phyloP scores from a whole-genome alignment of 2,329 filamentous ascomycete species.

The Trichoderma oligosporum region DNA sequence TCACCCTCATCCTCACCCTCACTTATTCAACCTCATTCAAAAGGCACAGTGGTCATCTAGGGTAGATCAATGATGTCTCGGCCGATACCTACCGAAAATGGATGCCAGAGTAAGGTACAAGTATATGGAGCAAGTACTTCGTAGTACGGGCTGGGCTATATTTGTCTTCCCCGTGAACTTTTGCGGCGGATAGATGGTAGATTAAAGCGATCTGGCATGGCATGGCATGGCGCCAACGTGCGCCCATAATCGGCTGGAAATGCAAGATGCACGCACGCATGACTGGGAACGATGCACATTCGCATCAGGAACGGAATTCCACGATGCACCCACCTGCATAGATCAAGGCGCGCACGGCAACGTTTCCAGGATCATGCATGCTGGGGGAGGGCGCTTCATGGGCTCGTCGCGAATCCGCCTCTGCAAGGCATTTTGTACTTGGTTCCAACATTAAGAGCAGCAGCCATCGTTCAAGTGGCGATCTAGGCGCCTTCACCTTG shows the following conservation, averaged over 20 bases:
- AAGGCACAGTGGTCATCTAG: background rate
- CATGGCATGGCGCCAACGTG: conserved; percentile 12
- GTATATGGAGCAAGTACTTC: background rate
- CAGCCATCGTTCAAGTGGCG: background rate
- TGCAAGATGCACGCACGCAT: conserved; percentile 20
- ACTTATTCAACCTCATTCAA: background rate
- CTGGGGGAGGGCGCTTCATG: conserved; percentile 9
- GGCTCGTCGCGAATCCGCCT: conserved; percentile 1
- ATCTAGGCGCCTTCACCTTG: background rate
- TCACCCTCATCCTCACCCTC: background rate
- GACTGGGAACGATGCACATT: conserved; percentile 11
- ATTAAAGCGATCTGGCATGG: conserved; percentile 18
- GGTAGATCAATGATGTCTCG: background rate
- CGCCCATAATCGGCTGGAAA: conserved; percentile 13
- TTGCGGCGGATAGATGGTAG: background rate
- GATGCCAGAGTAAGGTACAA: background rate
- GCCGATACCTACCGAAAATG: conserved; percentile 5
- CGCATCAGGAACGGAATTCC: conserved; percentile 18
- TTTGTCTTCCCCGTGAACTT: background rate
- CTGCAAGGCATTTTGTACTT: conserved; percentile 10
- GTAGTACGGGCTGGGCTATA: background rate
- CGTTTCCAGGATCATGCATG: conserved; percentile 9
- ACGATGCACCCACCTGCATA: conserved; percentile 16
- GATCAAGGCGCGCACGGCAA: conserved; percentile 11
- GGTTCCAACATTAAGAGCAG: background rate